Conservation (phyloP, 2,329 filamentous ascomycete species). For the Cercospora sojina region DNA sequence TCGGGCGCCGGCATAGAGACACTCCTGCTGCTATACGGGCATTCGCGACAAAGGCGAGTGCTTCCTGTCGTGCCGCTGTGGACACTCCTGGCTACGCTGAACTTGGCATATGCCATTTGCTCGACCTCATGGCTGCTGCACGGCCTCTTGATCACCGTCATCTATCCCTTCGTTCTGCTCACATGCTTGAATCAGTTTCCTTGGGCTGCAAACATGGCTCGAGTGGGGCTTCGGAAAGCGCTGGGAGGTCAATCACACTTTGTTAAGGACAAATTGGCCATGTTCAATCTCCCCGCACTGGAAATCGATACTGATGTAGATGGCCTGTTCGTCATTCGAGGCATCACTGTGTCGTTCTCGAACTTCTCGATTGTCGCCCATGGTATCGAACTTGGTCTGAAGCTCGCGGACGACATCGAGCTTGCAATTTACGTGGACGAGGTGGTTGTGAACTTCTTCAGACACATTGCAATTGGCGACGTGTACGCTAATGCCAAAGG, state of each 20-base stretch:
- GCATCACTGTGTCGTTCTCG: slow-evolving; percentile 52
- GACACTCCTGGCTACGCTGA: slow-evolving; percentile 49
- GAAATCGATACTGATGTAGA: slow-evolving; percentile 57
- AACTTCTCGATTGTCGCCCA: slow-evolving; percentile 52
- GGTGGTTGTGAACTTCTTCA: slow-evolving; percentile 50
- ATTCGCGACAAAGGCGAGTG: slow-evolving; percentile 39
- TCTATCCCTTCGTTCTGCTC: slow-evolving; percentile 46
- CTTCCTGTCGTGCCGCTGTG: slow-evolving; percentile 49
- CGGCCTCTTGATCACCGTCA: slow-evolving; percentile 43
- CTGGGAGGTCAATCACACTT: slow-evolving; percentile 50
- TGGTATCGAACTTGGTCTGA: slow-evolving; percentile 55
- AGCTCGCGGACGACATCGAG: slow-evolving; percentile 54
- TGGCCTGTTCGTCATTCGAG: slow-evolving; percentile 55
- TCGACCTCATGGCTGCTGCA: slow-evolving; percentile 56
- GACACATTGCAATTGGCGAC: slow-evolving; percentile 53
- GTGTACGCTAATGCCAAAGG: slow-evolving; percentile 57
- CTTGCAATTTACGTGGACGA: slow-evolving; percentile 53
- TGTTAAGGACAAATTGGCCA: slow-evolving; percentile 52
- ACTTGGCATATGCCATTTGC: slow-evolving; percentile 49
- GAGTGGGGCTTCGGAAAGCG: slow-evolving; percentile 39
- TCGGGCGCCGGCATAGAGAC: slow-evolving; percentile 35
- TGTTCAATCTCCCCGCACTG: slow-evolving; percentile 52
- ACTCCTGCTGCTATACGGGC: slow-evolving; percentile 30
- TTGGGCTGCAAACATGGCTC: slow-evolving; percentile 39
- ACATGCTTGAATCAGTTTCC: slow-evolving; percentile 52